These are phyloP conservation scores for Ottelia alismoides DNA, from an alignment of 106 monocot genomes.

Conservation along the genomic window DNA sequence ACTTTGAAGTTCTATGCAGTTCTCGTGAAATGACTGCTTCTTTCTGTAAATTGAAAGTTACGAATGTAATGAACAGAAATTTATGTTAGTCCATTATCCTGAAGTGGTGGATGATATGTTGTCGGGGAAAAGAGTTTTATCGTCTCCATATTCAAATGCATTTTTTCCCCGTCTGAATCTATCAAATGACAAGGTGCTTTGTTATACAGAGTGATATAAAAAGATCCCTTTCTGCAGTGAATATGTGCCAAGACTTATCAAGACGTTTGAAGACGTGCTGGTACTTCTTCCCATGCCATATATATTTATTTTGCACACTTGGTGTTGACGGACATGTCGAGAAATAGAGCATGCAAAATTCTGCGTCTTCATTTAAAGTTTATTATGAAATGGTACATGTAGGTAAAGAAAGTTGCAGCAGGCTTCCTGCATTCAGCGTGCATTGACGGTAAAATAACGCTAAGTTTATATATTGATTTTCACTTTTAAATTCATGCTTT, in stretches of 20 bases:
- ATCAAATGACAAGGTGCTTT: neutral
- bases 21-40: too few species aligned
- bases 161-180: neutral
- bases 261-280: constrained; percentile 69
- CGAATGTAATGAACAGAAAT: too few species aligned
- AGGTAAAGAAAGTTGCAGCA: constrained; percentile 77
- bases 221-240: constrained; percentile 91
- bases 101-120: too few species aligned
- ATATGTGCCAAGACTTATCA: constrained; percentile 93
- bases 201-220: constrained; percentile 46
- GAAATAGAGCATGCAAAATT: neutral
- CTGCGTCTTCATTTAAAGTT: too few species aligned
- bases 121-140: too few species aligned
- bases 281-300: constrained; percentile 28
- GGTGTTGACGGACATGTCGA: neutral
- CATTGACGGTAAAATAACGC: constrained; percentile 72
- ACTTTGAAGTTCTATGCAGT: too few species aligned
- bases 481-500: too few species aligned
- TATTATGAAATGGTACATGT: neutral
- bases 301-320: neutral
- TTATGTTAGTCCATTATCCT: too few species aligned
- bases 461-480: too few species aligned
- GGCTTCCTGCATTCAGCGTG: constrained; percentile 94
- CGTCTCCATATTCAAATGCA: too few species aligned
- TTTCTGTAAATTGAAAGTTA: too few species aligned